These are phyloP conservation scores for Aspergillus latus DNA, from an alignment of 2,329 filamentous ascomycete genomes.

Conservation along the genomic window DNA sequence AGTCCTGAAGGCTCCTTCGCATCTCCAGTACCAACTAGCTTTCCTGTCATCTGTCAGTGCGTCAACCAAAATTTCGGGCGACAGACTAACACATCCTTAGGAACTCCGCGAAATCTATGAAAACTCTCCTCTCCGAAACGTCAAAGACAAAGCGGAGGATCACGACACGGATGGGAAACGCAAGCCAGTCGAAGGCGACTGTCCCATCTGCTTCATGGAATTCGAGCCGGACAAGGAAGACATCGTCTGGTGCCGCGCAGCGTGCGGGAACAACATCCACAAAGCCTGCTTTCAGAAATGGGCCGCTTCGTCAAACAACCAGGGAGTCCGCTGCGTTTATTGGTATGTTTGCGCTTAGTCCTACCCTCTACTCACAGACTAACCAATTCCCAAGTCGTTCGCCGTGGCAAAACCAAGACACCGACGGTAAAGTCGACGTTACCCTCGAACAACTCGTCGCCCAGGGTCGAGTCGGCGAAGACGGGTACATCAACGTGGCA, in stretches of 20 bases:
- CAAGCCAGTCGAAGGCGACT: constrained; percentile 62
- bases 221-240: constrained; percentile 49
- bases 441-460: constrained; percentile 34
- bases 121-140: constrained; percentile 52
- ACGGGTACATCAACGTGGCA: constrained; percentile 50
- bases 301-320: constrained; percentile 38
- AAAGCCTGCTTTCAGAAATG: constrained; percentile 58
- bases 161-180: constrained; percentile 48
- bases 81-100: constrained; percentile 18
- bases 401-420: constrained; percentile 38
- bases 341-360: constrained; percentile 36
- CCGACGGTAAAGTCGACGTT: constrained; percentile 20
- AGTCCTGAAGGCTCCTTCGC: constrained; percentile 56
- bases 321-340: constrained; percentile 45
- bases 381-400: constrained; percentile 35
- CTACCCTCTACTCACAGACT: background rate
- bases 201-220: constrained; percentile 62
- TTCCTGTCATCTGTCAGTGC: constrained; percentile 52
- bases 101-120: constrained; percentile 59
- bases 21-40: constrained; percentile 61
- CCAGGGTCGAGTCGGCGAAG: constrained; percentile 29
- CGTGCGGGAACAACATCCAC: constrained; percentile 65
- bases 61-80: background rate
- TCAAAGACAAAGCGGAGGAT: constrained; percentile 35
- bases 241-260: constrained; percentile 58